phyloP scores from a whole-genome alignment of 305 asterid species.

The Solanum hybrid region DNA sequence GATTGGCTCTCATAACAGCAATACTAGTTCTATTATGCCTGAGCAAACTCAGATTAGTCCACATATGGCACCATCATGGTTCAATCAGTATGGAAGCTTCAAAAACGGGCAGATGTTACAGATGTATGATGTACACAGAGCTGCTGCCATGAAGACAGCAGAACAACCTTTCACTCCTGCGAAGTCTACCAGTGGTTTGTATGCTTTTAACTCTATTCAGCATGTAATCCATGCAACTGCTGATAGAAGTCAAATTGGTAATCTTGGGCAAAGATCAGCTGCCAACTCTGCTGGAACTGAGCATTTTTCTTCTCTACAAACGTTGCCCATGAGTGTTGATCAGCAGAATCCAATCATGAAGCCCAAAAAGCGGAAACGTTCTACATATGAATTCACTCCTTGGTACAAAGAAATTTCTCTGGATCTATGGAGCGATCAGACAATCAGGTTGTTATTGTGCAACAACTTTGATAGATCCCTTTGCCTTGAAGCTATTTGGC shows the following conservation, averaged over 20 bases:
- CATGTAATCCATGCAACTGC: constrained; percentile 6
- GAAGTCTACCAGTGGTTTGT: constrained; percentile 5
- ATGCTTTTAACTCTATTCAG: constrained; percentile 6
- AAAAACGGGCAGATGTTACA: constrained; percentile 17
- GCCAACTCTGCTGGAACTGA: constrained; percentile 8
- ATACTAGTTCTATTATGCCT: constrained; percentile 15
- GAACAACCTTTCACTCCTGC: constrained; percentile 13
- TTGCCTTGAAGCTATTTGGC: neutral
- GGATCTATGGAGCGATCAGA: constrained; percentile 30
- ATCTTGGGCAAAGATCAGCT: neutral
- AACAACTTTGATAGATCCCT: neutral
- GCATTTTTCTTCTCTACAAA: constrained; percentile 1
- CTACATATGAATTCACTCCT: constrained; percentile 46
- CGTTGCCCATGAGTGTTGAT: constrained; percentile 8
- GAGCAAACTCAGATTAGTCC: constrained; percentile 28
- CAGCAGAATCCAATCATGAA: constrained; percentile 31
- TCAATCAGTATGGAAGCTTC: constrained; percentile 14
- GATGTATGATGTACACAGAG: constrained; percentile 12
- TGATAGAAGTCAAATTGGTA: constrained; percentile 9
- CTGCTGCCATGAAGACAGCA: neutral
- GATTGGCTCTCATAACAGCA: constrained; percentile 17
- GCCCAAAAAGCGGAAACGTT: constrained; percentile 61
- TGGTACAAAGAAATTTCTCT: constrained; percentile 62
- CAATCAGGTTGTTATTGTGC: constrained; percentile 38
- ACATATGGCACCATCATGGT: constrained; percentile 21